Percentiles rank a stretch among this genome's conserved stretches.
phyloP scores from a whole-genome alignment of 371 early-diverging fungal genomes.

The Mortierella sp. region DNA sequence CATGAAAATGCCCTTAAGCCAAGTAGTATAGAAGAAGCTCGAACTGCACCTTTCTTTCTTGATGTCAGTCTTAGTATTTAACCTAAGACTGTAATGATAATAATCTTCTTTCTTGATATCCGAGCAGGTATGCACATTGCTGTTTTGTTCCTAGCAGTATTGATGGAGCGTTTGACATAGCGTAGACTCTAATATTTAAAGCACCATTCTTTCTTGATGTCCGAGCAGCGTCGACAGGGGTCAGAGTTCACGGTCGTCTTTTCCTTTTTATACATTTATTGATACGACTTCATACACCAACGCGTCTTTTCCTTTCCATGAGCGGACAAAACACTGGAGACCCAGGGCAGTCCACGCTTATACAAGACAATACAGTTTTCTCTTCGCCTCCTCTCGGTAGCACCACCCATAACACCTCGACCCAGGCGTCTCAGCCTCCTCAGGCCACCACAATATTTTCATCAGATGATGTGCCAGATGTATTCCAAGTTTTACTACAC shows the following conservation, averaged over 20 bases:
- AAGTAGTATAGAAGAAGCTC: no score
- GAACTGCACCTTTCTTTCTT: neutral
- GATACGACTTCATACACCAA: neutral
- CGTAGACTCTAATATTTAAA: neutral
- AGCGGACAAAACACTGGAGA: neutral
- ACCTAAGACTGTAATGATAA: no score
- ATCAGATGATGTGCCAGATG: no score
- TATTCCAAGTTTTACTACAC: no score
- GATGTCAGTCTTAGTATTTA: no score
- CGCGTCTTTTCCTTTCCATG: neutral
- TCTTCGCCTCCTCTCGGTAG: slow-evolving; percentile 13
- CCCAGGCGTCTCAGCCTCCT: slow-evolving; percentile 7
- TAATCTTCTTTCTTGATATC: neutral
- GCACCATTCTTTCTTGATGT: slow-evolving; percentile 11
- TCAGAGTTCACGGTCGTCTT: slow-evolving; percentile 4
- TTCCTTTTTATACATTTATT: neutral
- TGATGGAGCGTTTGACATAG: neutral
- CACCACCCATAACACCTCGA: neutral
- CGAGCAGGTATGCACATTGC: no score
- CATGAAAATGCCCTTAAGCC: no score
- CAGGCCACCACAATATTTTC: no score
- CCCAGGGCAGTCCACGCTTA: neutral
- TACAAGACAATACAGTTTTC: neutral
- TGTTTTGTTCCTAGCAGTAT: neutral
- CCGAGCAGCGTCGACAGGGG: slow-evolving; percentile 11